Evolutionary conservation across 768 basidiomycete genomes (phyloP).

Genomic region (Kwoniella dendrophila): DNA sequence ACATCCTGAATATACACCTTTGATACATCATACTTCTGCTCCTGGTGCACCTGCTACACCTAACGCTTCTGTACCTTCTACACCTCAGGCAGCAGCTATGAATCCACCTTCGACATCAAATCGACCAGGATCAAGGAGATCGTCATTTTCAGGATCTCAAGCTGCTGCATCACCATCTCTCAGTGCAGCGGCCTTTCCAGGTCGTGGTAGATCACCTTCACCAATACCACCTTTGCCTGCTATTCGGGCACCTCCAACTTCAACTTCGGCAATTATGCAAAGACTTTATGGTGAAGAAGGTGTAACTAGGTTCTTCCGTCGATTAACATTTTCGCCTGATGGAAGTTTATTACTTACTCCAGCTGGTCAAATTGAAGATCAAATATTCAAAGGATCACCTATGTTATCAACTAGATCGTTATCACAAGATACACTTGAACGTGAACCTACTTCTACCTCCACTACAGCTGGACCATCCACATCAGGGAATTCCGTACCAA

Average conservation of each 20-base stretch:
- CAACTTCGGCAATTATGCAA: constrained; percentile 60
- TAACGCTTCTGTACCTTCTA: constrained; percentile 46
- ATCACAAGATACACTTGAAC: constrained; percentile 30
- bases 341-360: constrained; percentile 91
- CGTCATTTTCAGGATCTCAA: constrained; percentile 52
- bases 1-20: constrained; percentile 59
- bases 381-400: constrained; percentile 61
- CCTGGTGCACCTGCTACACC: constrained; percentile 54
- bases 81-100: constrained; percentile 46
- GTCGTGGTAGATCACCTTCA: constrained; percentile 52
- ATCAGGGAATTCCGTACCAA: constrained; percentile 51
- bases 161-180: constrained; percentile 49
- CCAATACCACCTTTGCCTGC: constrained; percentile 73
- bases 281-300: constrained; percentile 94
- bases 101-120: constrained; percentile 50
- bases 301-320: constrained; percentile 91
- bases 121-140: constrained; percentile 48
- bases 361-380: constrained; percentile 95
- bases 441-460: constrained; percentile 8
- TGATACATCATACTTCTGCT: constrained; percentile 44
- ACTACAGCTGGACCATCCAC: constrained; percentile 15
- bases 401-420: constrained; percentile 31
- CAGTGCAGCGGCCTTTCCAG: constrained; percentile 32
- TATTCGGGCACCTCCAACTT: constrained; percentile 68
- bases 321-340: constrained; percentile 91